phyloP scores from a whole-genome alignment of 805 yeast species.

The Lachancea quebecensis region DNA sequence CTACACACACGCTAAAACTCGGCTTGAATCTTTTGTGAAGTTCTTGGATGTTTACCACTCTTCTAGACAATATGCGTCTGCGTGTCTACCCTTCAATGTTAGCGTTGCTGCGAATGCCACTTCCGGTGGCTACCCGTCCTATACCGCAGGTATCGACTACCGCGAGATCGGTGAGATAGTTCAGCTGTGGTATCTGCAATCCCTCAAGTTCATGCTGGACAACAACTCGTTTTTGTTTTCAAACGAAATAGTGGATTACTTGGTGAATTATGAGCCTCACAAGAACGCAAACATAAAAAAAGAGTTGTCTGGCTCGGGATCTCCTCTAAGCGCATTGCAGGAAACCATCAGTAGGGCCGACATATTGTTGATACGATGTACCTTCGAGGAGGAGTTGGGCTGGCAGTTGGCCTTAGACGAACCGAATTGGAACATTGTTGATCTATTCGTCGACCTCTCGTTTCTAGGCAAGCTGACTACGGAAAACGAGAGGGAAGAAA shows the following conservation, averaged over 20 bases:
- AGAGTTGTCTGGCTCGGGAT: not conserved
- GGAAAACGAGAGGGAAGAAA: not conserved
- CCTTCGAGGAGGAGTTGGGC: constrained; percentile 13
- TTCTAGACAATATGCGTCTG: constrained; percentile 17
- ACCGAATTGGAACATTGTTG: constrained; percentile 27
- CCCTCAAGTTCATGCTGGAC: constrained; percentile 18
- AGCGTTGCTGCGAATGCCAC: not conserved
- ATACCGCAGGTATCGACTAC: constrained; percentile 9
- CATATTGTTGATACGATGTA: constrained; percentile 23
- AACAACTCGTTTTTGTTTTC: constrained; percentile 25
- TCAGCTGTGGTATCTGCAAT: constrained; percentile 24
- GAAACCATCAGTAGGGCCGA: constrained; percentile 12
- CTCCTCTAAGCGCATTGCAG: not conserved
- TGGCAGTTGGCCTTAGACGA: constrained; percentile 32
- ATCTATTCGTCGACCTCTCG: constrained; percentile 20
- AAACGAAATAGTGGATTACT: constrained; percentile 20
- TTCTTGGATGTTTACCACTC: constrained; percentile 17
- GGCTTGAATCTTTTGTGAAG: constrained; percentile 19
- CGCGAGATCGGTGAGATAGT: constrained; percentile 20
- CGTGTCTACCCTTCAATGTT: constrained; percentile 15
- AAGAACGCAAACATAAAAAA: not conserved
- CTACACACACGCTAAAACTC: constrained; percentile 14
- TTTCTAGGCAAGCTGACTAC: constrained; percentile 7
- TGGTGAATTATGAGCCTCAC: constrained; percentile 7
- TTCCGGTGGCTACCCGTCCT: constrained; percentile 7